Evolutionary conservation across 164 flowering plant genomes (phyloP), one percentile per base, ranked within the genome.

Genomic region (Piper betle): DNA sequence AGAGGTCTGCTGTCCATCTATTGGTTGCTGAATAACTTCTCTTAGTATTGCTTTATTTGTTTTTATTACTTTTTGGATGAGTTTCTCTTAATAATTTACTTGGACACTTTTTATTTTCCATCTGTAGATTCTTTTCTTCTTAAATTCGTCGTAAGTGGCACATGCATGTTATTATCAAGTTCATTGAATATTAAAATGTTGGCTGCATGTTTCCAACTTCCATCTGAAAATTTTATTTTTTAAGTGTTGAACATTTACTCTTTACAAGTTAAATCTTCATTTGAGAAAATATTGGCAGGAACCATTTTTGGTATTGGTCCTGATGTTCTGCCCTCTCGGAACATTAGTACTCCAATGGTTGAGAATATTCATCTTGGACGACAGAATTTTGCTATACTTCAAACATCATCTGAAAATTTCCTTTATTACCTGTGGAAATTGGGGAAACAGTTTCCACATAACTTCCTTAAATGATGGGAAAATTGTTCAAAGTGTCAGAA

Each of bases 391-490:
- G 82, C 86, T 40, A 82, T 83, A 66, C 59, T 91, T 80, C 96
- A 81, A 66, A 82, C 87, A 55, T 74, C 90, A 62, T 66, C 83
- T 33, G 99, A 85, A 70, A 91, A 75, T 54, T 94, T 86, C 75
- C 71, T 91, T n/a, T 60, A 75, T 94, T 40, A 77, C 97, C 50
- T 91, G 93, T 73, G 96, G 96, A 53, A 94, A 83, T 63, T 94
- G 99, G 97, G 99, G 87, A 72, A 94, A 94, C 64, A 94, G 99
- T 63, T 91, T 94, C 62, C 93, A 88, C 71, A 84, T 88, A 42
- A 83, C 84, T 71, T 87, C 96, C 60, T 74, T 88, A 37, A 78
- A 62, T 79, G 95, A 91, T 78, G 99, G 99, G 59, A 80, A 84
- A 69, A 72, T 86, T 72, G 90, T 94, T 56, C 99, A 91, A 73